A percentile compares a stretch with the other conserved stretches of the same genome.
These are phyloP conservation scores for Barnettozyma populi DNA, from an alignment of 805 yeast genomes.

Conservation along the genomic window DNA sequence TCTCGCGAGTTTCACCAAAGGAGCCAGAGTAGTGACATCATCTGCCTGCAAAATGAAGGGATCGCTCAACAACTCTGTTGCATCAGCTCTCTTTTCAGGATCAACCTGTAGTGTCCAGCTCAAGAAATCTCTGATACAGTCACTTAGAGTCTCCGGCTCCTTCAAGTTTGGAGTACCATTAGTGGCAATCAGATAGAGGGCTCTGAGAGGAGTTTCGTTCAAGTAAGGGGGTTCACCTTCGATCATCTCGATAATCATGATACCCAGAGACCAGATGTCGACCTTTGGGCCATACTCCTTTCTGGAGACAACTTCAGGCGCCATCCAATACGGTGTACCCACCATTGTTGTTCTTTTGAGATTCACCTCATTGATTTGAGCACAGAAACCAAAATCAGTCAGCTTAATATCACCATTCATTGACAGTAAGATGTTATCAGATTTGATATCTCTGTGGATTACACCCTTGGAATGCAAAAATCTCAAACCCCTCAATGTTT, in stretches of 20 bases:
- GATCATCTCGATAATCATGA: constrained; percentile 97
- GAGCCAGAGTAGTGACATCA: constrained; percentile 56
- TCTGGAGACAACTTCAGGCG: constrained; percentile 94
- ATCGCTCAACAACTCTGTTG: constrained; percentile 64
- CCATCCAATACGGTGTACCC: constrained; percentile 99
- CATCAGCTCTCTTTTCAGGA: constrained; percentile 73
- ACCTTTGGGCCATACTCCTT: constrained; percentile 96
- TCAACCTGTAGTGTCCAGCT: constrained; percentile 78
- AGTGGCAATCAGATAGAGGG: constrained; percentile 89
- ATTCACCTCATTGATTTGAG: constrained; percentile 77
- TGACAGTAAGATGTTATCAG: constrained; percentile 84
- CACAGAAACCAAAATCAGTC: constrained; percentile 96
- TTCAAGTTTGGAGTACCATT: constrained; percentile 94
- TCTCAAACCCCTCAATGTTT: constrained; percentile 78
- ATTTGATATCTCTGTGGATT: constrained; percentile 92
- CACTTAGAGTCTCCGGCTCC: constrained; percentile 75
- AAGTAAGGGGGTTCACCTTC: constrained; percentile 99
- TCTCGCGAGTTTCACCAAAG: constrained; percentile 68
- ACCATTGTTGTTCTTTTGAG: constrained; percentile 96
- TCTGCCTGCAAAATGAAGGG: constrained; percentile 61
- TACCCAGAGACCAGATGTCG: constrained; percentile 97
- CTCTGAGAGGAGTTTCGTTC: constrained; percentile 92
- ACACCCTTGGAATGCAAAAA: constrained; percentile 90
- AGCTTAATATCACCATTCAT: constrained; percentile 84
- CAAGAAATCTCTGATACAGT: constrained; percentile 62